Evolutionary conservation across 1,284 basidiomycete species (phyloP), one percentile per base, ranked within the genome.

Genomic region (Ustilago bromivora): DNA sequence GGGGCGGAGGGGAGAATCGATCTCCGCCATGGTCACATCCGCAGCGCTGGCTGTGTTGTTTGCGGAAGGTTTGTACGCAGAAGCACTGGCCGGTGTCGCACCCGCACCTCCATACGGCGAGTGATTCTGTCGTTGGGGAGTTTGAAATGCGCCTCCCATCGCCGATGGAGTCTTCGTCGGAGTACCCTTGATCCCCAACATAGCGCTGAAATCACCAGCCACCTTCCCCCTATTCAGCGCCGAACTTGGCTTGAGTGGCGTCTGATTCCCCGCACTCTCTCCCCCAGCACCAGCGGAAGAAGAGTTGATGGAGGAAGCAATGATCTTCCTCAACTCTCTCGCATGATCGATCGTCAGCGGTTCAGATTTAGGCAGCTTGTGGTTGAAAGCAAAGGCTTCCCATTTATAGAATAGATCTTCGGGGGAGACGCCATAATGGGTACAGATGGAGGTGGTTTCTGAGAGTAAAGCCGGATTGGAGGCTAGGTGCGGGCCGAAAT

Each of bases 351-450:
- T 53, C 9, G 69, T 76, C 0, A 71, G 41, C 1, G 76, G 62
- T 46, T 79, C 64, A 12, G 62, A 67, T n/a, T 65, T 63, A 31
- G 78, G 72, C 17, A 71, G 57, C 9, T 56, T 57, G 43, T 78
- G 61, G 59, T 78, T 74, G 63, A 82, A 52, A 12, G 77, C 70
- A 35, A 81, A 78, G 2, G 82, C 78, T 54, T 82, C 80, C 66
- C 70, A 81, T 63, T 82, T 82, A 67, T 81, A 83, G 53, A 70
- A 83, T 47, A 83, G 67, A 38, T 79, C 76, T 57, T 80, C 61
- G 13, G 81, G 71, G 10, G 71, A 55, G 55, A 81, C 64, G 28
- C 40, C 38, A 55, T 79, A 81, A 36, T 72, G 68, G 2, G 61
- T 66, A 57, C 75, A 73, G 61, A 77, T 74, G 11, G 78, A 80